Conservation (phyloP, 176 grass and related monocot species). For the Sorghum bicolor region Sorghum_bicolor_NCBIv3 NC_012870.2:57720501-57721000, state of each 20-base stretch:
- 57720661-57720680: neutral
- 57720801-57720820: constrained; percentile 79
- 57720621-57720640: constrained; percentile 84
- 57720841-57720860: constrained; percentile 53
- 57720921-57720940: constrained; percentile 15
- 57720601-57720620: constrained; percentile 79
- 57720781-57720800: constrained; percentile 93
- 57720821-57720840: constrained; percentile 84
- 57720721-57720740: too few species aligned
- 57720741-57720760: constrained; percentile 38
- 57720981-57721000: constrained; percentile 58
- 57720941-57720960: constrained; percentile 40
- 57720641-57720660: neutral
- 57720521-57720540: neutral
- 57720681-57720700: neutral
- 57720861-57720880: constrained; percentile 51
- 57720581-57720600: constrained; percentile 83
- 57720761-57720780: constrained; percentile 82
- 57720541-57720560: constrained; percentile 39
- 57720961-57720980: constrained; percentile 81
- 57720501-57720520: neutral
- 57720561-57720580: constrained; percentile 95
- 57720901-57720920: constrained; percentile 15
- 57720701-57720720: neutral
- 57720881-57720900: constrained; percentile 1